These are phyloP conservation scores for Penicillium desertorum DNA, from an alignment of 495 filamentous ascomycete genomes.

Conservation along the genomic window DNA sequence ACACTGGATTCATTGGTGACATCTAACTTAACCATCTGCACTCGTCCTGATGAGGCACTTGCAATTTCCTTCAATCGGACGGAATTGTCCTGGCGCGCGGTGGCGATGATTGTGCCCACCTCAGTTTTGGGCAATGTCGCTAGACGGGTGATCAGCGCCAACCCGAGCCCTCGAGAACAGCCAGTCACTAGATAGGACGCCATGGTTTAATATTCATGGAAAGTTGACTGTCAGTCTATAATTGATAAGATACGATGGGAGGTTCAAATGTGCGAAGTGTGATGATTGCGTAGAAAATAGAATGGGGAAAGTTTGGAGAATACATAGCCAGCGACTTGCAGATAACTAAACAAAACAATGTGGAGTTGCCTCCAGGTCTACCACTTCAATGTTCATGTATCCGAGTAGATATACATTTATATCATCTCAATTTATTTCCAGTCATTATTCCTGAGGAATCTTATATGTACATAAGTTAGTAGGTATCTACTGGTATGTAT, in stretches of 20 bases:
- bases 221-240: too few species aligned
- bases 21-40: constrained; percentile 49
- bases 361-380: too few species aligned
- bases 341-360: too few species aligned
- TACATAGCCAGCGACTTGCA: too few species aligned
- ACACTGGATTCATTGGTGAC: constrained; percentile 42
- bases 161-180: constrained; percentile 55
- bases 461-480: too few species aligned
- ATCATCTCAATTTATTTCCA: too few species aligned
- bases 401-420: too few species aligned
- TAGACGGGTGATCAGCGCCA: constrained; percentile 44
- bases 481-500: too few species aligned
- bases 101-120: constrained; percentile 39
- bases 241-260: neutral
- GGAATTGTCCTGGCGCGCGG: constrained; percentile 33
- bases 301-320: neutral
- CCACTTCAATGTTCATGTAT: too few species aligned
- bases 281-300: neutral
- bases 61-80: constrained; percentile 28
- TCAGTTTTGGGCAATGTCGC: constrained; percentile 30
- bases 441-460: too few species aligned
- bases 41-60: constrained; percentile 26
- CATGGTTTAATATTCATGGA: constrained; percentile 15
- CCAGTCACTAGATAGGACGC: constrained; percentile 38
- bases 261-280: neutral